These are phyloP conservation scores for Fusarium foetens DNA, from an alignment of 2,329 filamentous ascomycete species.

Conservation along the genomic window DNA sequence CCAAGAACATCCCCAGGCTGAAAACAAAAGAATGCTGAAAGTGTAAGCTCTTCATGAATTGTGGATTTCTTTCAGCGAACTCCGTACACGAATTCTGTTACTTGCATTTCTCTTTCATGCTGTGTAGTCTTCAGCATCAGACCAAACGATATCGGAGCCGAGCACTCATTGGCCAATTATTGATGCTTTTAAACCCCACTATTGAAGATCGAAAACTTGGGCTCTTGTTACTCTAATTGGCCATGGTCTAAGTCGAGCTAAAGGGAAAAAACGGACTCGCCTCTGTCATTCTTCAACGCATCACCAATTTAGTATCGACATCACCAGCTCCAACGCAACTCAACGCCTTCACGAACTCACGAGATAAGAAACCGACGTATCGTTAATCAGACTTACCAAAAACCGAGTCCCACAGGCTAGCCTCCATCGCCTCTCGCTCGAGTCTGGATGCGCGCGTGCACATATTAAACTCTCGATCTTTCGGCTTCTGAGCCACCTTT, in stretches of 20 bases:
- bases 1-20: not conserved
- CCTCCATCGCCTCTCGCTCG: not conserved
- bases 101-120: no score
- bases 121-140: not conserved
- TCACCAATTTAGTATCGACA: conserved; percentile 19
- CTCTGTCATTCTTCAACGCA: conserved; percentile 20
- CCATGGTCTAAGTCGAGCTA: conserved; percentile 6
- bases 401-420: no score
- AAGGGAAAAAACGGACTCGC: conserved; percentile 41
- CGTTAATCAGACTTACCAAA: not conserved
- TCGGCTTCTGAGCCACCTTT: conserved; percentile 19
- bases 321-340: conserved; percentile 13
- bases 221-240: conserved; percentile 35
- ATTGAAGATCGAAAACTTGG: conserved; percentile 5
- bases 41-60: not conserved
- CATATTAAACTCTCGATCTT: conserved; percentile 14
- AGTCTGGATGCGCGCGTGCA: conserved; percentile 14
- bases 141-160: not conserved
- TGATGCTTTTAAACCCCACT: conserved; percentile 3
- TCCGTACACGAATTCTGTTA: no score
- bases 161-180: conserved; percentile 37
- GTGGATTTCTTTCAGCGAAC: not conserved
- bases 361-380: not conserved
- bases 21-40: not conserved
- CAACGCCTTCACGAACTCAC: not conserved